Conservation (phyloP, 2,329 filamentous ascomycete genomes). For the Apiospora phragmitis region DNA sequence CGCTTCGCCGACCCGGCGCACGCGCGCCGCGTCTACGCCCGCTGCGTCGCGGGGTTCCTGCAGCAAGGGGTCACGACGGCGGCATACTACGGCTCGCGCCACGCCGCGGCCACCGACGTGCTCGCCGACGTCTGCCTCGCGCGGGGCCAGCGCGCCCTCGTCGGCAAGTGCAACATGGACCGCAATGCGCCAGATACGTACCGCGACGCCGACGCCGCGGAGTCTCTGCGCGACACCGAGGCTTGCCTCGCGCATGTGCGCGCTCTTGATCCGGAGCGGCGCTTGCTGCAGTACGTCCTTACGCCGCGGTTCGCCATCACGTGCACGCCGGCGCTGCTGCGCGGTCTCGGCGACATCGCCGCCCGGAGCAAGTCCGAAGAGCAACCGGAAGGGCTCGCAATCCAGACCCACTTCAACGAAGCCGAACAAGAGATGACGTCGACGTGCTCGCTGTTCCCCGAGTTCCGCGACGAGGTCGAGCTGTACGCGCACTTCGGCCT, state of each 20-base stretch:
- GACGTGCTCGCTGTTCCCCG: constrained; percentile 56
- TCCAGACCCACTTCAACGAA: constrained; percentile 71
- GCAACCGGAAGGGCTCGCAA: constrained; percentile 19
- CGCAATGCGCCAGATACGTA: constrained; percentile 57
- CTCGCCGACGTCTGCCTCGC: constrained; percentile 54
- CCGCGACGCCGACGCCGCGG: constrained; percentile 44
- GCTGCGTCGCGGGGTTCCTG: constrained; percentile 58
- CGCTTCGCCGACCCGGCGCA: constrained; percentile 56
- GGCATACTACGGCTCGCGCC: constrained; percentile 59
- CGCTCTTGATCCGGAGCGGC: constrained; percentile 42
- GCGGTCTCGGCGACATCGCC: constrained; percentile 56
- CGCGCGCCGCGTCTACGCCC: constrained; percentile 50
- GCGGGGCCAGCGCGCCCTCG: constrained; percentile 58
- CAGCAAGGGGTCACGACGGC: constrained; percentile 63
- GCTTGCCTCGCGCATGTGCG: constrained; percentile 50
- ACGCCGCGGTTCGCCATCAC: constrained; percentile 64
- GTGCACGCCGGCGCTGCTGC: constrained; percentile 55
- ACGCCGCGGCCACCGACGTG: constrained; percentile 56
- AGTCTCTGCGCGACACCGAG: constrained; percentile 50
- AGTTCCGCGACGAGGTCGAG: constrained; percentile 57
- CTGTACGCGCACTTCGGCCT: constrained; percentile 58
- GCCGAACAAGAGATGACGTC: constrained; percentile 59
- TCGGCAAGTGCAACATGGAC: constrained; percentile 65
- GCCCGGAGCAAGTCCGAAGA: not conserved
- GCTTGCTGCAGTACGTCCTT: constrained; percentile 50